A percentile compares a stretch with the other conserved stretches of the same genome.
phyloP scores from a whole-genome alignment of 2,329 filamentous ascomycete genomes.

The Claviceps sorghi region DNA sequence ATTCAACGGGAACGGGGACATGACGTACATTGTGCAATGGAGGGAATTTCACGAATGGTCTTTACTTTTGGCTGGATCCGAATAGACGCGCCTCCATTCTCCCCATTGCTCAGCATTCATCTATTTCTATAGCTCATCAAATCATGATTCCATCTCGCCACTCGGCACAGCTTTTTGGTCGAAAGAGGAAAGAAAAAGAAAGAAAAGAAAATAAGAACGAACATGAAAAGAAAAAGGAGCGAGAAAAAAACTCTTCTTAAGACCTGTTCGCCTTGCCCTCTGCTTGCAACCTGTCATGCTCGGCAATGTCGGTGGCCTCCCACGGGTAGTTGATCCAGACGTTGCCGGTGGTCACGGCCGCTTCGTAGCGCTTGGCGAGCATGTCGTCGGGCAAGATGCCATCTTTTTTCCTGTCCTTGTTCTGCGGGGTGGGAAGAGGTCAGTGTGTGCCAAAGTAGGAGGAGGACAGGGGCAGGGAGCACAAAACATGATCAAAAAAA shows the following conservation, averaged over 20 bases:
- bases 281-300: conserved; percentile 63
- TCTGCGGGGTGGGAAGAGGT: conserved; percentile 32
- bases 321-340: conserved; percentile 99
- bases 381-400: conserved; percentile 68
- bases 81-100: background rate
- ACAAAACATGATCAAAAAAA: background rate
- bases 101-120: background rate
- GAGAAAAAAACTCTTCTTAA: background rate
- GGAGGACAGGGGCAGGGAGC: background rate
- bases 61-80: background rate
- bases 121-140: background rate
- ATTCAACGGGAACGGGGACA: too few species aligned
- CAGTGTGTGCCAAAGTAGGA: background rate
- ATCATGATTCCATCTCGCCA: background rate
- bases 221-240: too few species aligned
- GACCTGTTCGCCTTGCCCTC: conserved; percentile 17
- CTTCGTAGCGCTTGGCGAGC: conserved; percentile 63
- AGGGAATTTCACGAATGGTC: background rate
- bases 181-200: too few species aligned
- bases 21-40: too few species aligned
- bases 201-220: too few species aligned
- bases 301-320: conserved; percentile 89
- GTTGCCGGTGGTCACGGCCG: conserved; percentile 78
- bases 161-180: background rate
- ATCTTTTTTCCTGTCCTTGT: conserved; percentile 97